Base-by-base conservation (phyloP, 768 basidiomycete species). In the Suillus weaverae region DNA sequence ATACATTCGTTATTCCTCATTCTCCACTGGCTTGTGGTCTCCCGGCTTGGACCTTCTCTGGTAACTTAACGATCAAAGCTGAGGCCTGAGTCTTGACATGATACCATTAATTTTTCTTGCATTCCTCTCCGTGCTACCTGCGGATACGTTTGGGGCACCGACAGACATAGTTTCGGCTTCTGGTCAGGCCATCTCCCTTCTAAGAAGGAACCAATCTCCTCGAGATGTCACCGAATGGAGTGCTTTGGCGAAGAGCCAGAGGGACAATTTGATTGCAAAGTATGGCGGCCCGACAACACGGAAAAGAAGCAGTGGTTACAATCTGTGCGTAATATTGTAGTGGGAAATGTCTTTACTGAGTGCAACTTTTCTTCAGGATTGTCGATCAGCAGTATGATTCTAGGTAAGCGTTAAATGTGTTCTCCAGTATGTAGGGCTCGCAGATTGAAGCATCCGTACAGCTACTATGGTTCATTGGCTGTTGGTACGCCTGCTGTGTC, bases 331-430 rank as follows among this genome's bases (percentile, higher is more conserved):
- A 22, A 33, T 36, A 60, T 62, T 22, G 46, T 35, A 26, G 20
- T 16, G 13, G 18, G 44, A n/a, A 35, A 38, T 48, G 2, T 56
- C 43, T 64, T 72, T 30, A 71, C 43, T 9, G 16, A 41, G 13
- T 6, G 33, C 13, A n/a, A 46, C 43, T 39, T 38, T 16, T 18
- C 5, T 48, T 26, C 67, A 92, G 90, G 59, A 74, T 91, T 20
- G 81, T 83, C 20, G 86, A 90, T 70, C 89, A 92, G 74, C 81
- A 82, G 44, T 73, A 79, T 16, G 91, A 93, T 74, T 87, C 89
- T 14, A 86, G 83, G 88, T 87, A 69, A 59, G 81, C 70, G 33
- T 33, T 44, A 16, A 8, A 54, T 33, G 30, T 54, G 2, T 61
- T 64, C 10, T 30, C 30, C 8, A 1, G 2, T 33, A 20, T 54